phyloP scores from a whole-genome alignment of 345 rosid genomes.

The Alliaria petiolata region DNA sequence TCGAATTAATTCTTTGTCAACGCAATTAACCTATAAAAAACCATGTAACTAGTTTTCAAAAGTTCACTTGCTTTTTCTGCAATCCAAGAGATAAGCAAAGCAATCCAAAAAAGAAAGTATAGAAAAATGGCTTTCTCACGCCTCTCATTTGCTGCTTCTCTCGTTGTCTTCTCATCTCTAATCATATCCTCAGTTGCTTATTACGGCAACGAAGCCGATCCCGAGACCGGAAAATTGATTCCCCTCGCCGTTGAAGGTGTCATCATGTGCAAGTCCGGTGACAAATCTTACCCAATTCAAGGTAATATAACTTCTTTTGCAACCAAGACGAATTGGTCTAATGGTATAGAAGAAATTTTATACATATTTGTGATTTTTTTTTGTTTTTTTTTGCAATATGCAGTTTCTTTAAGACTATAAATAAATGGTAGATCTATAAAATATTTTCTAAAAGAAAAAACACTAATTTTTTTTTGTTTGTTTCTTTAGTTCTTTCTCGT shows the following conservation, averaged over 20 bases:
- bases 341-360: background rate
- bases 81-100: conserved; percentile 3
- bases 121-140: conserved; percentile 29
- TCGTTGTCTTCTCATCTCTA: conserved; percentile 29
- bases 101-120: background rate
- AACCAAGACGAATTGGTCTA: background rate
- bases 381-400: too few species aligned
- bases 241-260: conserved; percentile 49
- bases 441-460: too few species aligned
- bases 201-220: conserved; percentile 24
- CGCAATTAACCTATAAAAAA: conserved; percentile 16
- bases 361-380: too few species aligned
- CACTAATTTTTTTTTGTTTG: background rate
- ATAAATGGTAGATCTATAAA: too few species aligned
- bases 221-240: conserved; percentile 29
- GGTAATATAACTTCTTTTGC: conserved; percentile 33
- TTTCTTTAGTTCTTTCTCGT: too few species aligned
- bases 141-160: conserved; percentile 28
- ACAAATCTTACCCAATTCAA: conserved; percentile 43
- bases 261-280: conserved; percentile 49
- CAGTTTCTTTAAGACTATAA: too few species aligned
- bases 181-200: conserved; percentile 30
- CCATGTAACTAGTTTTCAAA: background rate
- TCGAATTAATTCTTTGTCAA: conserved; percentile 9
- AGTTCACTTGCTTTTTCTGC: conserved; percentile 25